Conservation (phyloP, 129 eudicot species). For the Escallonia rubra region DNA sequence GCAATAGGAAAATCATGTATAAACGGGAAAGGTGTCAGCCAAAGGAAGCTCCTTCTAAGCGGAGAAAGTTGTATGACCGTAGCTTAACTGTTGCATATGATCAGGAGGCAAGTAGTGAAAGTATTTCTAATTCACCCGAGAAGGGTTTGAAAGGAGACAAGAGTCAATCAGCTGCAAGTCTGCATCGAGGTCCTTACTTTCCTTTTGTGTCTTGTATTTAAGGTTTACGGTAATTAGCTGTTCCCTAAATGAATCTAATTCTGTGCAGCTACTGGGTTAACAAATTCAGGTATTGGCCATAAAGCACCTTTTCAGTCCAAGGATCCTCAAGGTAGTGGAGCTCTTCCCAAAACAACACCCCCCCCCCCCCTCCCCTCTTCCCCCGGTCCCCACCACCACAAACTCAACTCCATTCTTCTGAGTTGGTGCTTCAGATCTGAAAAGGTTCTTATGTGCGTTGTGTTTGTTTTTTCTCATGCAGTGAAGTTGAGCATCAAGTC, state of each 20-base stretch:
- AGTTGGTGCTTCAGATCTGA: neutral
- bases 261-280: constrained; percentile 36
- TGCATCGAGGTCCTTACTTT: constrained; percentile 38
- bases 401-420: neutral
- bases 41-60: constrained; percentile 39
- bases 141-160: constrained; percentile 27
- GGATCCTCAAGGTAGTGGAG: constrained; percentile 51
- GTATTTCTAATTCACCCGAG: constrained; percentile 63
- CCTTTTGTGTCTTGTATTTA: neutral
- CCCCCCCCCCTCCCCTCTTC: neutral
- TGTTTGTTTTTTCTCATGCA: constrained; percentile 31
- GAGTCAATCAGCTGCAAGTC: constrained; percentile 26
- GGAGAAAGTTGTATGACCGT: constrained; percentile 53
- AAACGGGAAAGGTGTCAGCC: constrained; percentile 40
- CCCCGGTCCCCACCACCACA: neutral
- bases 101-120: constrained; percentile 68
- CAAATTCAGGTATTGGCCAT: constrained; percentile 38
- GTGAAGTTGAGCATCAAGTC: constrained; percentile 91
- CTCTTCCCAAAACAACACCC: neutral
- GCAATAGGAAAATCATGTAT: constrained; percentile 40
- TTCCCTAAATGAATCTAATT: neutral
- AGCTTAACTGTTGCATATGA: constrained; percentile 38
- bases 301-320: constrained; percentile 30
- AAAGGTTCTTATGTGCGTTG: constrained; percentile 23
- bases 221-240: neutral